These are phyloP conservation scores for Hypoxylon sp. DNA, from an alignment of 2,329 filamentous ascomycete species.

Conservation along the genomic window DNA sequence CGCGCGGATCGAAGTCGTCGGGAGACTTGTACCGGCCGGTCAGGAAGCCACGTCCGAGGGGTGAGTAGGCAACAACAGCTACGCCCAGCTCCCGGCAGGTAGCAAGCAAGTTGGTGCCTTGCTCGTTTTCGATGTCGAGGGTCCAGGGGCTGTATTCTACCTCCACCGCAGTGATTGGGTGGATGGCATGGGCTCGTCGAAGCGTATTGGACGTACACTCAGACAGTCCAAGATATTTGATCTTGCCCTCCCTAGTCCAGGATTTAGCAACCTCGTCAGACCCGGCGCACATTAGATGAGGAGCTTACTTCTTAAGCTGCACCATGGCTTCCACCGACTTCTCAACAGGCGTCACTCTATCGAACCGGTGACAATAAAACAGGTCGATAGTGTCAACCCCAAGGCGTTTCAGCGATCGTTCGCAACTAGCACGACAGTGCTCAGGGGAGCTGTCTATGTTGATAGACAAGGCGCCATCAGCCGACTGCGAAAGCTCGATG, in stretches of 20 bases:
- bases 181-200: conserved; percentile 60
- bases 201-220: conserved; percentile 62
- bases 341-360: conserved; percentile 59
- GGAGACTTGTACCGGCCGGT: conserved; percentile 60
- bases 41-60: conserved; percentile 67
- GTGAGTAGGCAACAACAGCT: conserved; percentile 66
- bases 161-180: conserved; percentile 63
- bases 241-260: conserved; percentile 60
- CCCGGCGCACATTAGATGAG: too few species aligned
- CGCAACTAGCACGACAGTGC: conserved; percentile 49
- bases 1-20: conserved; percentile 58
- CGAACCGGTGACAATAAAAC: conserved; percentile 64
- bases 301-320: conserved; percentile 56
- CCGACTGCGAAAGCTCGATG: conserved; percentile 37
- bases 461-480: conserved; percentile 27
- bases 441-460: conserved; percentile 43
- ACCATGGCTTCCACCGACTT: conserved; percentile 63
- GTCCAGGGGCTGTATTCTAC: conserved; percentile 66
- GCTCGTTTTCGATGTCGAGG: conserved; percentile 67
- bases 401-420: conserved; percentile 58
- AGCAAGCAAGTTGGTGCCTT: conserved; percentile 59
- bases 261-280: neutral
- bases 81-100: conserved; percentile 67
- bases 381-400: conserved; percentile 65
- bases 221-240: conserved; percentile 63